Conservation (phyloP, 257 asterid genomes). For the Solanum stenotomum region DNA sequence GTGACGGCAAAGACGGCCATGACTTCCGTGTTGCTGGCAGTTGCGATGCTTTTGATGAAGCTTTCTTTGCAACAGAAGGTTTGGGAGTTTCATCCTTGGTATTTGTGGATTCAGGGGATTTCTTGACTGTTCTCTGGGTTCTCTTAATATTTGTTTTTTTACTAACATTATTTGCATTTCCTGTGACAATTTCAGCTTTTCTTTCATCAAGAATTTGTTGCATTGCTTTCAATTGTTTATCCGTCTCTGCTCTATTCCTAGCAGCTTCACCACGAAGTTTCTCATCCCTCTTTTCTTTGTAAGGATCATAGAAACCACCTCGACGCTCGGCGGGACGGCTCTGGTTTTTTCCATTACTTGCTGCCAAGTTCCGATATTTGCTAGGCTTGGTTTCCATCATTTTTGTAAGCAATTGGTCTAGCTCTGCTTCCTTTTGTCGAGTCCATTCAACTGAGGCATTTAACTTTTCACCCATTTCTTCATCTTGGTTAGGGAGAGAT, state of each 20-base stretch:
- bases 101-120: constrained; percentile 36
- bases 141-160: constrained; percentile 38
- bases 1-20: constrained; percentile 73
- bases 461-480: constrained; percentile 32
- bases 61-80: constrained; percentile 45
- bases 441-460: constrained; percentile 77
- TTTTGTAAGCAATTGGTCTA: constrained; percentile 68
- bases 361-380: constrained; percentile 26
- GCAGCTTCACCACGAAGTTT: constrained; percentile 58
- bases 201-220: constrained; percentile 43
- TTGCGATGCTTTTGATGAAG: constrained; percentile 42
- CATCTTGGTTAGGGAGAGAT: constrained; percentile 22
- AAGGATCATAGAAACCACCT: constrained; percentile 57
- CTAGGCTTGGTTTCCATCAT: constrained; percentile 90
- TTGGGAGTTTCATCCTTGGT: constrained; percentile 47
- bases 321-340: constrained; percentile 43
- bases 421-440: constrained; percentile 87
- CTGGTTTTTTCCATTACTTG: constrained; percentile 44
- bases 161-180: constrained; percentile 36
- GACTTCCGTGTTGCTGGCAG: constrained; percentile 78
- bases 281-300: constrained; percentile 73
- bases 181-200: constrained; percentile 37
- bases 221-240: constrained; percentile 36
- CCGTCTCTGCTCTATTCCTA: constrained; percentile 47
- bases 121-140: constrained; percentile 49